Evolutionary conservation across 2,329 filamentous ascomycete genomes (phyloP).

Genomic region (Periglandula ipomoeae): DNA sequence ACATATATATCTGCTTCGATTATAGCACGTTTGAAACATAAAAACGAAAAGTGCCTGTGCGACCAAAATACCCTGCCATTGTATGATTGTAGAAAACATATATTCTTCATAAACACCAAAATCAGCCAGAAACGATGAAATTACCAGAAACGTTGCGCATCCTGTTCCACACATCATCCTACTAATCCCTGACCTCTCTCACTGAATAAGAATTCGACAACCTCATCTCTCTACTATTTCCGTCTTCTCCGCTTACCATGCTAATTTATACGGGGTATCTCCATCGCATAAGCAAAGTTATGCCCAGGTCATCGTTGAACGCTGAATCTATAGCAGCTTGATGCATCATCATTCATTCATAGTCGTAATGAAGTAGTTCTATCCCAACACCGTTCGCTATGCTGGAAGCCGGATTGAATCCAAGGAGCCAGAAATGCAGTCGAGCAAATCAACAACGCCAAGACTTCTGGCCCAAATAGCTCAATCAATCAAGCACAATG

Average conservation of each 20-base stretch:
- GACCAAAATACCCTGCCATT: neutral
- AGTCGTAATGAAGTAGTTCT: slow-evolving; percentile 2
- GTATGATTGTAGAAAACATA: neutral
- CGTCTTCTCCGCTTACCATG: neutral
- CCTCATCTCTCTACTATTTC: neutral
- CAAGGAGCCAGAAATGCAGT: neutral
- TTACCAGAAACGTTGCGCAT: neutral
- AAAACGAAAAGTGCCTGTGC: neutral
- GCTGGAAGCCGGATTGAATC: neutral
- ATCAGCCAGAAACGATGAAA: neutral
- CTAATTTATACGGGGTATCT: slow-evolving; percentile 4
- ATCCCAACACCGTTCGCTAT: slow-evolving; percentile 9
- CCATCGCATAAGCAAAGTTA: neutral
- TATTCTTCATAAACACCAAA: neutral
- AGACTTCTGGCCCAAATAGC: neutral
- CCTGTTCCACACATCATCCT: neutral
- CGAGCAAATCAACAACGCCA: neutral
- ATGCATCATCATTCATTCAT: neutral
- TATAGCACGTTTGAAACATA: too few species aligned
- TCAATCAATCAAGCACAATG: slow-evolving; percentile 22
- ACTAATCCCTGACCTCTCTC: neutral
- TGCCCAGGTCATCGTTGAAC: slow-evolving; percentile 1
- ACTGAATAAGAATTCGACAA: too few species aligned
- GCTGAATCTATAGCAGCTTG: neutral
- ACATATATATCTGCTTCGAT: neutral